Evolutionary conservation across 2,329 filamentous ascomycete genomes (phyloP).

Genomic region (Akanthomyces lecanii): DNA sequence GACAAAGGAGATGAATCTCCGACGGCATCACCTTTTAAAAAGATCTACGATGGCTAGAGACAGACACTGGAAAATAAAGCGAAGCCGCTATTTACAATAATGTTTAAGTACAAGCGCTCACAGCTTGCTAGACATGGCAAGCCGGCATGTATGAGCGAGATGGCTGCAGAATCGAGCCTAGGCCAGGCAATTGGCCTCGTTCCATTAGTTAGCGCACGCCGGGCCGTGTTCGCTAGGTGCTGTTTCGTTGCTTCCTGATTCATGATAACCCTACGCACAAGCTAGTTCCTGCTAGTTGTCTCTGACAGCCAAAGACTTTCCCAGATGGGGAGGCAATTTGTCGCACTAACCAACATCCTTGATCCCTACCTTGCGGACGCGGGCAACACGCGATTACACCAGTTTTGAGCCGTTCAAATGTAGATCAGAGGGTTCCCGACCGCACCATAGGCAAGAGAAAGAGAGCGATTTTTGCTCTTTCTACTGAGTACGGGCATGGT

Average conservation of each 20-base stretch:
- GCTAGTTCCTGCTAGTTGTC: background rate
- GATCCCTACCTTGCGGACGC: background rate
- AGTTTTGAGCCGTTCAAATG: background rate
- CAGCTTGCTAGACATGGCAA: background rate
- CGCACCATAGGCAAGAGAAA: background rate
- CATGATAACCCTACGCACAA: background rate
- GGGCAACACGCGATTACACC: background rate
- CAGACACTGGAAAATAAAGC: background rate
- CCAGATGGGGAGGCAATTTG: background rate
- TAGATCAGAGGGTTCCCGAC: constrained; percentile 2
- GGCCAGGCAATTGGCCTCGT: background rate
- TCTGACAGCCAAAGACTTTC: background rate
- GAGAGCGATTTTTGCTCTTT: no score
- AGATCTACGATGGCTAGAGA: background rate
- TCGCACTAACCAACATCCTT: constrained; percentile 5
- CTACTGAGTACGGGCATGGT: no score
- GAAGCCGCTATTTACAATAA: background rate
- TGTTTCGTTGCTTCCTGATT: background rate
- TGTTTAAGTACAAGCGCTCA: background rate
- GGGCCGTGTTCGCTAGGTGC: background rate
- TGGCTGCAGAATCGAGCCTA: background rate
- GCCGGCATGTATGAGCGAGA: background rate
- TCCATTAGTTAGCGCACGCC: background rate
- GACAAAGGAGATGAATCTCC: background rate
- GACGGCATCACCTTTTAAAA: background rate